phyloP scores from a whole-genome alignment of 2,329 filamentous ascomycete species.

The Talaromyces marneffei region DNA sequence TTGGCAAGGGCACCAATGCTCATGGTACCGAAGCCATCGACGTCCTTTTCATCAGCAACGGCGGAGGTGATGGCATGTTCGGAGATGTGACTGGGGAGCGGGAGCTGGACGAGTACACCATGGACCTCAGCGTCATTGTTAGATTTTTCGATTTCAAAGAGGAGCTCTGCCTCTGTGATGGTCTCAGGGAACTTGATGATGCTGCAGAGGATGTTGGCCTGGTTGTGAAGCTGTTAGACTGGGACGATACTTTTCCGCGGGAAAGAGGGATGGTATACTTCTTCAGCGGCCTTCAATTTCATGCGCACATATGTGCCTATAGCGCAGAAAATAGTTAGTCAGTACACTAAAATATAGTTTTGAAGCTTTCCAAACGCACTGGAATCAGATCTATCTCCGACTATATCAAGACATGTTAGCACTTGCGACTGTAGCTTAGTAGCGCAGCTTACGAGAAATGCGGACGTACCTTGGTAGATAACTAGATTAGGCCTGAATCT shows the following conservation, averaged over 20 bases:
- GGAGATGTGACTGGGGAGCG: slow-evolving; percentile 80
- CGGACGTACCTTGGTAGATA: slow-evolving; percentile 78
- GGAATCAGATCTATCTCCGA: slow-evolving; percentile 88
- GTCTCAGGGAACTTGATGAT: slow-evolving; percentile 76
- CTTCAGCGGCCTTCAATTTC: slow-evolving; percentile 95
- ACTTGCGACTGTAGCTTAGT: neutral
- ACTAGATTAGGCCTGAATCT: slow-evolving; percentile 84
- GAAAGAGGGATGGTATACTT: slow-evolving; percentile 50
- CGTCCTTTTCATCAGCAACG: slow-evolving; percentile 90
- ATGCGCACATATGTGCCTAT: slow-evolving; percentile 96
- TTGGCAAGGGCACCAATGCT: slow-evolving; percentile 98
- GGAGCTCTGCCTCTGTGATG: slow-evolving; percentile 76
- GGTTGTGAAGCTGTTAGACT: slow-evolving; percentile 12
- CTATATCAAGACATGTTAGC: slow-evolving; percentile 41
- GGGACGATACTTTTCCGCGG: slow-evolving; percentile 6
- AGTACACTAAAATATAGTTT: slow-evolving; percentile 16
- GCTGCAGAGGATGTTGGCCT: slow-evolving; percentile 87
- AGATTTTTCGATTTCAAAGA: slow-evolving; percentile 71
- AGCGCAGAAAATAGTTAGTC: slow-evolving; percentile 22
- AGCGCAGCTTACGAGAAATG: neutral
- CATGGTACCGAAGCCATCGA: slow-evolving; percentile 87
- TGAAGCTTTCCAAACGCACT: slow-evolving; percentile 51
- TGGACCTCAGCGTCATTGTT: slow-evolving; percentile 85
- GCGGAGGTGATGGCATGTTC: slow-evolving; percentile 87
- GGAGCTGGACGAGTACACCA: slow-evolving; percentile 90